phyloP scores from a whole-genome alignment of 306 rosid species.

The Gastrolobium villosum region DNA sequence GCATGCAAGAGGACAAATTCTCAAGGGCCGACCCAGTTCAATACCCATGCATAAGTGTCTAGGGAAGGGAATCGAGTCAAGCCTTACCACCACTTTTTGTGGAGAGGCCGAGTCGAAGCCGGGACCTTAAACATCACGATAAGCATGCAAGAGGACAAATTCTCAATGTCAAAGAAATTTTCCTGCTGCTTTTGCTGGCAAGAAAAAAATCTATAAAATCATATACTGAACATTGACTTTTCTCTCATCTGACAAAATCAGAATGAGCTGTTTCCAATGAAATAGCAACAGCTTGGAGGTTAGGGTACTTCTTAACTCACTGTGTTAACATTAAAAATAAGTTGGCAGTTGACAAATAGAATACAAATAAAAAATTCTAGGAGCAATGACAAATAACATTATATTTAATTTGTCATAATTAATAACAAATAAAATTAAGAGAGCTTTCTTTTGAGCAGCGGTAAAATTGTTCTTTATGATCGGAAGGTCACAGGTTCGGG shows the following conservation, averaged over 20 bases:
- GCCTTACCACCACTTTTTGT: too few species aligned
- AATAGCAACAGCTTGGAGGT: conserved; percentile 17
- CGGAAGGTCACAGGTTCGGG: too few species aligned
- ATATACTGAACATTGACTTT: conserved; percentile 28
- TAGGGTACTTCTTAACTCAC: conserved; percentile 3
- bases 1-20: conserved; percentile 5
- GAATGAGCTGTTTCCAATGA: conserved; percentile 34
- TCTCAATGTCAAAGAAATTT: conserved; percentile 4
- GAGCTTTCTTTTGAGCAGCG: too few species aligned
- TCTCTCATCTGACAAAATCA: background rate
- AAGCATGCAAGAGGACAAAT: too few species aligned
- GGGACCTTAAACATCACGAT: too few species aligned
- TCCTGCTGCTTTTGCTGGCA: conserved; percentile 20
- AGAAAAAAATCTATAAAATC: background rate
- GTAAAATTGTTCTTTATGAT: too few species aligned
- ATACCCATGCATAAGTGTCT: too few species aligned
- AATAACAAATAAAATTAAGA: conserved; percentile 10
- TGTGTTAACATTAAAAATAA: background rate
- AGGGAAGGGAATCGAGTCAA: too few species aligned
- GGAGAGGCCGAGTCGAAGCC: too few species aligned
- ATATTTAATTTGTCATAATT: background rate
- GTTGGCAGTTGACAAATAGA: conserved; percentile 18
- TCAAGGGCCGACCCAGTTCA: too few species aligned
- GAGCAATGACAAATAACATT: background rate
- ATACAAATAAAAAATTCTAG: background rate